Conservation (phyloP, 1,139 yeast genomes). For the Geotrichum siamense region DNA sequence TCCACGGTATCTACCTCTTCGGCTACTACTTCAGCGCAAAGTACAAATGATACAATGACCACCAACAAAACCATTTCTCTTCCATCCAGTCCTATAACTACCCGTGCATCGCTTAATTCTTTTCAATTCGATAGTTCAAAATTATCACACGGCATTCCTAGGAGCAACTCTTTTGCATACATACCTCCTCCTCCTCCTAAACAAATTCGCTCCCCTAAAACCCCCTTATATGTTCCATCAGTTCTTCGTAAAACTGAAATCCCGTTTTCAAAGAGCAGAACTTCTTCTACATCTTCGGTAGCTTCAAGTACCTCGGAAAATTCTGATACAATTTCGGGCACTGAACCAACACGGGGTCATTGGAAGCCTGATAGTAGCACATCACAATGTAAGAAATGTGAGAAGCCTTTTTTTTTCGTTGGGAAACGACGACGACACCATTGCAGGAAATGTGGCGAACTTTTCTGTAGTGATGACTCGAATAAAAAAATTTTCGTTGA, state of each 20-base stretch:
- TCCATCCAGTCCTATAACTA: conserved; percentile 2
- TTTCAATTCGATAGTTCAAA: background rate
- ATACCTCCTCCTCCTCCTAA: conserved; percentile 16
- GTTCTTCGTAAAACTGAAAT: conserved; percentile 57
- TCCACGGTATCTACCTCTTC: background rate
- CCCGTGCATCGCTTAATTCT: background rate
- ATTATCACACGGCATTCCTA: conserved; percentile 8
- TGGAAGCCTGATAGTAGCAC: conserved; percentile 73
- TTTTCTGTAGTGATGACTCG: conserved; percentile 68
- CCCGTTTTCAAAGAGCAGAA: conserved; percentile 10
- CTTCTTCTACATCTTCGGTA: background rate
- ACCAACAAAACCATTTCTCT: background rate
- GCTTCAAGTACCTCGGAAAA: background rate
- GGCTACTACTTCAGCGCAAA: background rate
- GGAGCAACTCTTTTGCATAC: conserved; percentile 8
- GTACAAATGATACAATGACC: background rate
- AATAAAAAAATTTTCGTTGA: conserved; percentile 49
- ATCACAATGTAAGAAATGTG: conserved; percentile 63
- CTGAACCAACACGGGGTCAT: conserved; percentile 57
- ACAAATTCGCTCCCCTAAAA: conserved; percentile 47
- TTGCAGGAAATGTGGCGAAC: conserved; percentile 89
- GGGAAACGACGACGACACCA: conserved; percentile 66
- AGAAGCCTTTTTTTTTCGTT: conserved; percentile 37
- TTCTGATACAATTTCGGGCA: conserved; percentile 18
- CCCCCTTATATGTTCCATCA: conserved; percentile 86